These are phyloP conservation scores for Colletotrichum scovillei DNA, from an alignment of 2,329 filamentous ascomycete genomes.

Conservation along the genomic window DNA sequence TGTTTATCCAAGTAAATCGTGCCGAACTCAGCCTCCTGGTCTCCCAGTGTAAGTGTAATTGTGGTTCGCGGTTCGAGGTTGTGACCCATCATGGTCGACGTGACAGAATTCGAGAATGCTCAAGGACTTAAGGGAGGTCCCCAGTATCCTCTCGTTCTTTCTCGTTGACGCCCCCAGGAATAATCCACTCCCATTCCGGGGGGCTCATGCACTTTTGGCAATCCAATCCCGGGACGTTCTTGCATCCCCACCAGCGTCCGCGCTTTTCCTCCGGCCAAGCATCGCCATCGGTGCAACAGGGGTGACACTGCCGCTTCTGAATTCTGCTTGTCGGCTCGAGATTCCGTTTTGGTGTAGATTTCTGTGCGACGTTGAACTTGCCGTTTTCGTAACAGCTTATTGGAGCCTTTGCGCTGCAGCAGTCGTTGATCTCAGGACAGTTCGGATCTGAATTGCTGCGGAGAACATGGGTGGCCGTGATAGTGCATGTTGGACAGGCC, in stretches of 20 bases:
- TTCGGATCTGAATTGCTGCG: background rate
- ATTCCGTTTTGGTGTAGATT: background rate
- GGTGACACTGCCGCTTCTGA: background rate
- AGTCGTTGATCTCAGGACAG: background rate
- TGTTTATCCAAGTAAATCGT: no score
- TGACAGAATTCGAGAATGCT: no score
- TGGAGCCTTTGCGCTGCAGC: background rate
- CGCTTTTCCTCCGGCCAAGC: no score
- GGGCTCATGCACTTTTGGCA: background rate
- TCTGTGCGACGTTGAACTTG: background rate
- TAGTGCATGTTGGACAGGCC: background rate
- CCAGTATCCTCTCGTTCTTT: background rate
- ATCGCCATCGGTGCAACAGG: background rate
- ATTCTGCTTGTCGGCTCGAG: background rate
- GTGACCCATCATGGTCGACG: no score
- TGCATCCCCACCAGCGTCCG: background rate
- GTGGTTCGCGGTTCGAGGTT: no score
- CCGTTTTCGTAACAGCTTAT: background rate
- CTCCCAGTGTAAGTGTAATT: no score
- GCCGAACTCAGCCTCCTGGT: no score
- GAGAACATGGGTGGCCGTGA: background rate
- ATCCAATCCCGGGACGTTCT: background rate
- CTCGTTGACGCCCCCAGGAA: background rate
- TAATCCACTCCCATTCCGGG: background rate
- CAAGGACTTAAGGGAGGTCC: no score